Conservation (phyloP, 495 filamentous ascomycete species). For the Parachaetomium inaequale region DNA sequence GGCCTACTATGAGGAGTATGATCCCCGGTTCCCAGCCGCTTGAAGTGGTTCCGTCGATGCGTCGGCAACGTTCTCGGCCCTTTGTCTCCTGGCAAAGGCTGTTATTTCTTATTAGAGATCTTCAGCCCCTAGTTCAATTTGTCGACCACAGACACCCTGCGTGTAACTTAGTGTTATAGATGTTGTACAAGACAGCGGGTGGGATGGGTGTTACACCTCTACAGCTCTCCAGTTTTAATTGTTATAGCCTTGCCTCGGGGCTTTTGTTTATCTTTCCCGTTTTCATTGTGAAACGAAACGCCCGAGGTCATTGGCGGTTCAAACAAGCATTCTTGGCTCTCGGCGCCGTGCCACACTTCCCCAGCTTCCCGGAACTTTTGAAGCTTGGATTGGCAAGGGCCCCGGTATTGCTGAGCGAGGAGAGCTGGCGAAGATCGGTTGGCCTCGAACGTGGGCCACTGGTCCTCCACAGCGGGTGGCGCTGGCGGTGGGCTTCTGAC, state of each 20-base stretch:
- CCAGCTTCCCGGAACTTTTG: background rate
- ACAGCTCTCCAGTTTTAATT: no score
- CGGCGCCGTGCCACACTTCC: background rate
- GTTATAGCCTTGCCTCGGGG: background rate
- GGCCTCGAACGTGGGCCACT: background rate
- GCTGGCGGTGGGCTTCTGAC: no score
- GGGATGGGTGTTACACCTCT: background rate
- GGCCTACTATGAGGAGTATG: conserved; percentile 40
- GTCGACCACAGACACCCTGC: background rate
- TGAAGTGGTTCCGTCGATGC: background rate
- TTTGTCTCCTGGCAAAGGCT: background rate
- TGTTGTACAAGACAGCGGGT: no score
- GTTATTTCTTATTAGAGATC: background rate
- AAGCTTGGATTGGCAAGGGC: no score
- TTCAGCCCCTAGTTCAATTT: background rate
- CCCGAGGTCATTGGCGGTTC: background rate
- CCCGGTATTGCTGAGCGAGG: background rate
- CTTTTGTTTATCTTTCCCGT: background rate
- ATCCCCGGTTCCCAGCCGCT: conserved; percentile 33
- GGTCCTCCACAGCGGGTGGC: background rate
- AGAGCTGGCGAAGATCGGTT: no score
- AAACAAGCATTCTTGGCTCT: background rate
- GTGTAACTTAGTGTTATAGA: background rate
- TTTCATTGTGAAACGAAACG: background rate
- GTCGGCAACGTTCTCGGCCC: background rate